Conservation (phyloP, 208 protist species). For the Trypanosoma avium region DNA sequence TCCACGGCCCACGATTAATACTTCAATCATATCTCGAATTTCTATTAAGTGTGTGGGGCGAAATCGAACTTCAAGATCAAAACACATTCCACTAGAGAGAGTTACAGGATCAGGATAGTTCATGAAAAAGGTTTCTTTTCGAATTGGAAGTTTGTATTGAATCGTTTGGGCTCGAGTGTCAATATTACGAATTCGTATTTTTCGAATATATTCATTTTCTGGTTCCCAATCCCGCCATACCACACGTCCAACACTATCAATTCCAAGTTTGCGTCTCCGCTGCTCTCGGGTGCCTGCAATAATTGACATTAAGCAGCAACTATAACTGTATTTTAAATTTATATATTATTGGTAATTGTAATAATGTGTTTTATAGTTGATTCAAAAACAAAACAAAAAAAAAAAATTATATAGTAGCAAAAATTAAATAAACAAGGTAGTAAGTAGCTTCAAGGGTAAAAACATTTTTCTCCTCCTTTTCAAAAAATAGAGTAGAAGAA, state of each 20-base stretch:
- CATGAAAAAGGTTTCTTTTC: slow-evolving; percentile 77
- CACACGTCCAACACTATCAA: slow-evolving; percentile 82
- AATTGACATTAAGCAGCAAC: slow-evolving; percentile 9
- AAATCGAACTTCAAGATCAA: slow-evolving; percentile 77
- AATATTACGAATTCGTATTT: slow-evolving; percentile 89
- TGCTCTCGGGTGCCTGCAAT: slow-evolving; percentile 38
- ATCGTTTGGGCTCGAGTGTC: slow-evolving; percentile 71
- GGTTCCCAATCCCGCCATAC: slow-evolving; percentile 88
- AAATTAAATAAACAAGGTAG: neutral
- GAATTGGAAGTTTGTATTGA: slow-evolving; percentile 72
- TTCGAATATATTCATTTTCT: slow-evolving; percentile 81
- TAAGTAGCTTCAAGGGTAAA: neutral
- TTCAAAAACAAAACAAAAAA: neutral
- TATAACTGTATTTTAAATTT: neutral
- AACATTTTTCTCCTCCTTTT: neutral
- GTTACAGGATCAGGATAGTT: slow-evolving; percentile 84
- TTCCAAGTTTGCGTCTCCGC: slow-evolving; percentile 66
- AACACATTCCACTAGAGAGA: slow-evolving; percentile 79
- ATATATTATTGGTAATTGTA: neutral
- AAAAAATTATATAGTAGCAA: neutral
- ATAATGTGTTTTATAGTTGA: neutral
- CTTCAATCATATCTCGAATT: slow-evolving; percentile 80
- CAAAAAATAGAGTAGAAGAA: neutral
- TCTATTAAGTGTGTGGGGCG: slow-evolving; percentile 65
- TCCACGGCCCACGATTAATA: slow-evolving; percentile 73